These are phyloP conservation scores for button mushroom (Agaricus bisporus) DNA, from an alignment of 768 basidiomycete genomes.

Conservation along the genomic window DNA sequence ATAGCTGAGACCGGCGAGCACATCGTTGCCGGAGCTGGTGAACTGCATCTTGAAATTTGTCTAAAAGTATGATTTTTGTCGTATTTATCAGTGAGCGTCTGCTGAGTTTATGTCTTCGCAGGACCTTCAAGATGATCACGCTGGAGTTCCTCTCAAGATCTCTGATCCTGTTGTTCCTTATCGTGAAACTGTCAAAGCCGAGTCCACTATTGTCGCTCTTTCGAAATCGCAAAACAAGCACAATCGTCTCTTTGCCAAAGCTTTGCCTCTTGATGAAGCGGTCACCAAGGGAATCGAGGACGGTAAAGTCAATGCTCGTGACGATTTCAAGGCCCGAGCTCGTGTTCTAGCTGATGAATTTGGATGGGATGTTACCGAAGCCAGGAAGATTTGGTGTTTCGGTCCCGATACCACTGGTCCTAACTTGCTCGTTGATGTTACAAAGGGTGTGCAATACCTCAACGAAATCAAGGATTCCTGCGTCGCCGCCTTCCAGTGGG, in stretches of 20 bases:
- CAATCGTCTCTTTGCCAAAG: constrained; percentile 96
- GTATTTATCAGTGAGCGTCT: no score
- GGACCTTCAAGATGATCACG: constrained; percentile 99
- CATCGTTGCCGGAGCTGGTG: constrained; percentile 99
- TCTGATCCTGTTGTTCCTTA: constrained; percentile 98
- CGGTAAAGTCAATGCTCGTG: constrained; percentile 82
- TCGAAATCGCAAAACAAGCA: constrained; percentile 99
- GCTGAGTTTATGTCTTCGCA: constrained; percentile 19
- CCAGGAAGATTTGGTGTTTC: constrained; percentile 99
- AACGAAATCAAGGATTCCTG: constrained; percentile 99
- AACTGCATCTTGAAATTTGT: constrained; percentile 99
- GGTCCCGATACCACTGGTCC: constrained; percentile 97
- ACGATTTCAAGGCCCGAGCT: constrained; percentile 96
- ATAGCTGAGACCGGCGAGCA: constrained; percentile 92
- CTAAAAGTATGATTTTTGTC: constrained; percentile 61
- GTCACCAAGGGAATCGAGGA: constrained; percentile 87
- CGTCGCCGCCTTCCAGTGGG: constrained; percentile 99
- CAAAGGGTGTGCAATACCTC: constrained; percentile 98
- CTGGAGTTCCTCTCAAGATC: constrained; percentile 97
- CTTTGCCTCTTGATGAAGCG: constrained; percentile 90
- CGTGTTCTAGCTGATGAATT: constrained; percentile 93
- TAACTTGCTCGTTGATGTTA: constrained; percentile 95
- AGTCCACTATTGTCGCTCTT: constrained; percentile 92
- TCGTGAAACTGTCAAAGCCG: constrained; percentile 94
- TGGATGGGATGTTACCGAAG: constrained; percentile 99